Evolutionary conservation across 495 filamentous ascomycete genomes (phyloP), one percentile per base, ranked within the genome.

Genomic region (Tricharina praecox): DNA sequence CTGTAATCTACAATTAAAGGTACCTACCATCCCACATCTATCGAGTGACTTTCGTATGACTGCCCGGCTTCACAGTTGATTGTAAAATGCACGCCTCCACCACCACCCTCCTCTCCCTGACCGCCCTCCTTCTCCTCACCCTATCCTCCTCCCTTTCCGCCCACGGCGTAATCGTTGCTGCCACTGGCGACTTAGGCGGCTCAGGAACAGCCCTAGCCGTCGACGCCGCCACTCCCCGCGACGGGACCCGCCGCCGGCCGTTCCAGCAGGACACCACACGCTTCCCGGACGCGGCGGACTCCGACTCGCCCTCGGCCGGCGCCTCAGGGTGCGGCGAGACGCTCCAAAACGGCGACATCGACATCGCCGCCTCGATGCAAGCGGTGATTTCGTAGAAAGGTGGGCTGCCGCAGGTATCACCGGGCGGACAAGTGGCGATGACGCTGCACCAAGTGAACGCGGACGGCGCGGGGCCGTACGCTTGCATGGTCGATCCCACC

Each of bases 261-360:
- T 73, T 73, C 62, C 70, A 74, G 51, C 69, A 70, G 33, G 70
- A 74, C 49, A 62, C 55, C 43, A 73, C 70, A 34, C 66, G 70
- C 13, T 74, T 74, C 65, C 51, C 58, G 26, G 67, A 66, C 13
- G 51, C 58, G 28, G 67, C 65, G 18, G 15, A 56, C 50, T 20
- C 10, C 9, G 18, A 24, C 10, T 16, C 16, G 16, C 8, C 16
- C 3, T 50, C 47, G 5, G 55, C 18, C n/a, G 18, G 10, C 20
- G 28, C 28, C 28, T 32, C 28, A 13, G 47, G 37, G n/a, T 51
- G 62, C 3, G 66, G 70, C 18, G 52, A 52, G 11, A 71, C 71
- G 4, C 69, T 73, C 61, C 70, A 74, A 50, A 67, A 69, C 25
- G 71, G 73, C 47, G 59, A 53, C 35, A 73, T 71, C 43, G 66